Evolutionary conservation across 2,329 filamentous ascomycete genomes (phyloP), one percentile per base, ranked within the genome.

Genomic region (Sphaerulina musiva): DNA sequence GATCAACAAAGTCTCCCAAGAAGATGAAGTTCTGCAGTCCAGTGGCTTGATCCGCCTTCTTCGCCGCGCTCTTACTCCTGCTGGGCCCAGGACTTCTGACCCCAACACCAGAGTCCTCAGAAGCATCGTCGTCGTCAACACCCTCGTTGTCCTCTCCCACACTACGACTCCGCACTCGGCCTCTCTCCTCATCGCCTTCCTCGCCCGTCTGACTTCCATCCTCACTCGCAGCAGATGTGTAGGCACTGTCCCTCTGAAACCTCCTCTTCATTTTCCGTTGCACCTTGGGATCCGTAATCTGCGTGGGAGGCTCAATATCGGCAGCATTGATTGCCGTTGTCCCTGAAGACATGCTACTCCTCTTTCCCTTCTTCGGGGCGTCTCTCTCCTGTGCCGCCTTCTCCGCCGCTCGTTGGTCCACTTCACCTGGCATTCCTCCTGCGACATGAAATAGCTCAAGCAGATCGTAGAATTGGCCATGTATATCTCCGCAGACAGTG

Each of bases 381-480:
- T 58, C 53, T 31, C 52, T 55, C 41, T 57, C 60, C 4, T 50
- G 59, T 10, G 58, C 60, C 7, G 59, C 60, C 17, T 59, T 58
- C 39, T 57, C 60, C 8, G 56, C 57, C 43, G 63, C 65, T 38
- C 57, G 56, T 54, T 67, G 64, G 51, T 69, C 66, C 32, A 60
- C 64, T 43, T 95, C 87, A 65, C 89, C 89, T 9, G 93, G 93
- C 88, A 97, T 96, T 61, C 93, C 93, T 57, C 93, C 93, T 45
- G 92, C 90, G 40, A 98, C 92, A 51, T 91, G 86, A 74, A 98
- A 98, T 47, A 98, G 83, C 76, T 98, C 93, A 58, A 97, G 83
- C 8, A 98, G 79, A 72, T 98, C 93, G 74, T 98, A 97, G 72
- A 97, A 97, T 74, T 98, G 93, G 65, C 93, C 93, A 73, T 98